Conservation (phyloP, 2,329 filamentous ascomycete genomes). For the Didymella lethalis region DNA sequence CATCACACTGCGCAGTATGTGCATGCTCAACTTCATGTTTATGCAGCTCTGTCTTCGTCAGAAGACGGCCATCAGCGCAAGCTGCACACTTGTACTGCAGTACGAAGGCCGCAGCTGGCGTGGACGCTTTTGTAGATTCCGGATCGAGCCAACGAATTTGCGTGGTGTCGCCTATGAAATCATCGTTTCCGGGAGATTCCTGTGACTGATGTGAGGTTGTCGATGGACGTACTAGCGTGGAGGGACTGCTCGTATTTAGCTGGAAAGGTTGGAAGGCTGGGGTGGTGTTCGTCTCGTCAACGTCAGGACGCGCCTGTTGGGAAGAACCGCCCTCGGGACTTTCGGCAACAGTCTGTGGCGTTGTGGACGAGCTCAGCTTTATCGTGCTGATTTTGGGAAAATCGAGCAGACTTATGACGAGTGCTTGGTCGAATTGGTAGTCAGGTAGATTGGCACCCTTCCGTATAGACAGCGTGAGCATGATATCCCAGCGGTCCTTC, state of each 20-base stretch:
- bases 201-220: neutral
- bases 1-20: slow-evolving; percentile 31
- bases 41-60: slow-evolving; percentile 37
- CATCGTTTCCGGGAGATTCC: slow-evolving; percentile 19
- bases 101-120: slow-evolving; percentile 16
- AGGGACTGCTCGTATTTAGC: slow-evolving; percentile 23
- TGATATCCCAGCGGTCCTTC: slow-evolving; percentile 36
- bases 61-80: slow-evolving; percentile 33
- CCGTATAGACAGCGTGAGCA: slow-evolving; percentile 31
- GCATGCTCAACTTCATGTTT: slow-evolving; percentile 38
- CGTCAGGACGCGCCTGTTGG: neutral
- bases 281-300: neutral
- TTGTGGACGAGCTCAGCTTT: neutral
- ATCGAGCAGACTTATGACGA: slow-evolving; percentile 38
- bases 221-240: neutral
- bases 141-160: slow-evolving; percentile 37
- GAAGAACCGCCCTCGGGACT: neutral
- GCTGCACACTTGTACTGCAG: slow-evolving; percentile 31
- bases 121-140: slow-evolving; percentile 17
- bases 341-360: neutral
- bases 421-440: slow-evolving; percentile 38
- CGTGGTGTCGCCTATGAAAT: slow-evolving; percentile 37
- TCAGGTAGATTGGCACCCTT: slow-evolving; percentile 27
- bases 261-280: slow-evolving; percentile 24
- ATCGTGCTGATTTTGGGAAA: slow-evolving; percentile 1